Evolutionary conservation across 148 eudicot genomes (phyloP).

Genomic region (Chenopodium quinoa): DNA sequence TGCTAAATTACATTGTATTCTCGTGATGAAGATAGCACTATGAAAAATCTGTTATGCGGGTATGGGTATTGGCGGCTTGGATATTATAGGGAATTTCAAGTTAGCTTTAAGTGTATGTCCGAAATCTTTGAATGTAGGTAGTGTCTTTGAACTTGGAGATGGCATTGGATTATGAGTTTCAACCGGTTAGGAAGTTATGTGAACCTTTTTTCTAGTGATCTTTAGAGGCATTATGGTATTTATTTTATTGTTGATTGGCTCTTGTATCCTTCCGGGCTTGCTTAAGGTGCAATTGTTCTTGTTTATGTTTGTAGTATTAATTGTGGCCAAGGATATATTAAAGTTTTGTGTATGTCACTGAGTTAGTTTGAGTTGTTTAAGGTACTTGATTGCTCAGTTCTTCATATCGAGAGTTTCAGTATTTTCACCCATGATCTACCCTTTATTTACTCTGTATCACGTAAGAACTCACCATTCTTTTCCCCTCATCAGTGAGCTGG

Average conservation of each 20-base stretch:
- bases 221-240: background rate
- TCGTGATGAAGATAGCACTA: background rate
- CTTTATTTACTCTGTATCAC: background rate
- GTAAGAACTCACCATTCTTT: background rate
- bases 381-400: background rate
- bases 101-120: too few relatives aligned
- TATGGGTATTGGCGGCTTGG: too few relatives aligned
- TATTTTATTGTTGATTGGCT: background rate
- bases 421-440: background rate
- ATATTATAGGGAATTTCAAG: too few relatives aligned
- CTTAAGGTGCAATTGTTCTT: background rate
- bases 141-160: too few relatives aligned
- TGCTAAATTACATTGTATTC: background rate
- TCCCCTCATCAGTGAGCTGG: background rate
- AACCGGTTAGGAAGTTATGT: background rate
- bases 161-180: background rate
- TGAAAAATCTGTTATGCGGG: too few relatives aligned
- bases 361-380: background rate
- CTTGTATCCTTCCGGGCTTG: background rate
- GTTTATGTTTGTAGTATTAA: background rate
- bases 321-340: background rate
- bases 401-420: background rate
- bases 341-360: background rate
- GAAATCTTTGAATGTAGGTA: too few relatives aligned
- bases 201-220: background rate